Base-by-base conservation (phyloP, 2,329 filamentous ascomycete genomes). In the Samsoniella hepiali region DNA sequence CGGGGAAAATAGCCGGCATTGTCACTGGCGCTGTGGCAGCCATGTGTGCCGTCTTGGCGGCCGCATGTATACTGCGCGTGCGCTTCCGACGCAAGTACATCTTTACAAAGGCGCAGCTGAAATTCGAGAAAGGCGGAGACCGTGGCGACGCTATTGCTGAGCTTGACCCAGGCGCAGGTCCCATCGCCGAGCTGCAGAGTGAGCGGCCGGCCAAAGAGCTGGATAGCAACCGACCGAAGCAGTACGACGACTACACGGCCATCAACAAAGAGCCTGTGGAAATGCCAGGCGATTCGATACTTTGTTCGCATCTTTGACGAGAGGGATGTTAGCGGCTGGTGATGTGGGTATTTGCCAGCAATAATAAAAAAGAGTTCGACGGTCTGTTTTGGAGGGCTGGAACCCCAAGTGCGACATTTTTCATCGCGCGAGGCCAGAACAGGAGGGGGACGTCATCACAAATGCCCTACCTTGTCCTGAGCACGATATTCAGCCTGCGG, bases 251-350 rank as follows among this genome's bases (percentile, higher is more conserved):
- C 22, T 36, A 58, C 8, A 36, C 27, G n/a, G 38, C 63, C 8
- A 34, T 64, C 27, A 64, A 57, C 22, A 51, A 22, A 17, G 42
- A 54, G 22, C 63, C 63, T 7, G 51, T 53, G 7, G 63, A 64
- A 31, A 15, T 64, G 50, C 51, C 63, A 11, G 63, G 38, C 45
- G 50, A 58, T 9, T 32, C 34, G 40, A 50, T 5, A 17, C 10
- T 17, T 44, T 4, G 17, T 10, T 17, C 22, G 44, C 32, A 8
- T 22, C 22, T n/a, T 40, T 40, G 38, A 9, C 38, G 13, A 38
- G 36, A 15, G 15, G 13, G 5, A 22, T 22, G 1, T 22, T 22
- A 22, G 22, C 22, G 22, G 22, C 22, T 22, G 22, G 22, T 22
- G 22, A 22, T 22, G 22, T 22, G 22, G 22, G 22, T 22, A 22